A percentile compares a stretch with the other conserved stretches of the same genome.
Conservation (phyloP, 73 alveolate species). For the Symbiodinium pilosum region DNA sequence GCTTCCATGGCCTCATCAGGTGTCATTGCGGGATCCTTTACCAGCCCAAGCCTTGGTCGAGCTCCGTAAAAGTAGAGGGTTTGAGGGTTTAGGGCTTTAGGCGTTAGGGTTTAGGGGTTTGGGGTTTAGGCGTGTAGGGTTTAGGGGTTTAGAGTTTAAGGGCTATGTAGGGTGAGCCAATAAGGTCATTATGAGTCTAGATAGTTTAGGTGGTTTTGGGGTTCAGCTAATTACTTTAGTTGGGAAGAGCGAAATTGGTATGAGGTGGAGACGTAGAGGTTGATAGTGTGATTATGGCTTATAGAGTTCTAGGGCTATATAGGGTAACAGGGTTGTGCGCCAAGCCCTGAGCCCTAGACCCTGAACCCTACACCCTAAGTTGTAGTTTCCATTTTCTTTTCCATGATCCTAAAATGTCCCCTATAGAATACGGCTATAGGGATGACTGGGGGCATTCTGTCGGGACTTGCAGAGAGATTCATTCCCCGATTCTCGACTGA, state of each 20-base stretch:
- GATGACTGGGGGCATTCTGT: too few species aligned
- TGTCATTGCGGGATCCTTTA: slow-evolving; percentile 92
- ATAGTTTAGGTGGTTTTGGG: too few species aligned
- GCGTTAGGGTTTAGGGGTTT: not conserved
- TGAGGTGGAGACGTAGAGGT: too few species aligned
- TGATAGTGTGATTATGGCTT: not conserved
- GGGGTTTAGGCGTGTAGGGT: not conserved
- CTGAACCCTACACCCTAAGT: not conserved
- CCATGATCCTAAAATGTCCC: not conserved
- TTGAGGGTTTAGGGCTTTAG: not conserved
- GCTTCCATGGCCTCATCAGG: slow-evolving; percentile 90
- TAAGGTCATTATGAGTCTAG: not conserved
- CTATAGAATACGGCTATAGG: not conserved
- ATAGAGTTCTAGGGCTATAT: not conserved
- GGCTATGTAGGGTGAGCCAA: not conserved
- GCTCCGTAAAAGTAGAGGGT: not conserved
- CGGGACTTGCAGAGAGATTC: too few species aligned
- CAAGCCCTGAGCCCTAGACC: not conserved
- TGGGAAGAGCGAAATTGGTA: too few species aligned
- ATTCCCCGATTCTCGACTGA: too few species aligned
- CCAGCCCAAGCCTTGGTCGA: slow-evolving; percentile 57
- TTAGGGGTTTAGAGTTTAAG: not conserved
- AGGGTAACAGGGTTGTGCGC: not conserved
- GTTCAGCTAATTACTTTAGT: too few species aligned
- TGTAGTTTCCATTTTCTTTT: not conserved